A percentile compares a stretch with the other conserved stretches of the same genome.
phyloP scores from a whole-genome alignment of 345 rosid genomes.

The Hibiscus trionum region DNA sequence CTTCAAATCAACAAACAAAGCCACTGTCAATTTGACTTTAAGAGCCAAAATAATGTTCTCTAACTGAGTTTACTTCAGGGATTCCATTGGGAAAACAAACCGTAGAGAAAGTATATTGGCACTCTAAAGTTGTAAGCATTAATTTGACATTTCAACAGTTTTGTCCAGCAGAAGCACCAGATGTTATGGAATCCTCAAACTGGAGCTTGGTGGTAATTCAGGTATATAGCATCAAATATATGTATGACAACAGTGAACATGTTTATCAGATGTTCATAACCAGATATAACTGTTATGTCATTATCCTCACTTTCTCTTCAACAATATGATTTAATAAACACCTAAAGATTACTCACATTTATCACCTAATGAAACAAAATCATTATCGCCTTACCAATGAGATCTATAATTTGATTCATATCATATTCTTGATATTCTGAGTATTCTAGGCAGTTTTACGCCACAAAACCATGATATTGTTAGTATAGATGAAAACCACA shows the following conservation, averaged over 20 bases:
- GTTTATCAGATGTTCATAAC: background rate
- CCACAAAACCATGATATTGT: background rate
- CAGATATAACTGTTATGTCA: background rate
- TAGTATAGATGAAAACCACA: background rate
- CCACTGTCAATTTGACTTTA: background rate
- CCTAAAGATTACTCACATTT: background rate
- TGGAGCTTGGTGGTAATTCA: background rate
- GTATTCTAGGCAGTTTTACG: background rate
- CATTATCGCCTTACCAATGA: background rate
- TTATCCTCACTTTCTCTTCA: slow-evolving; percentile 1
- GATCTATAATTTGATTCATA: background rate
- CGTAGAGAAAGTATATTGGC: too few species aligned
- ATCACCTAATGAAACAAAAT: background rate
- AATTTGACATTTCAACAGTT: background rate
- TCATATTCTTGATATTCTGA: background rate
- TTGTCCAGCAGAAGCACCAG: background rate
- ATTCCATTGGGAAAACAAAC: too few species aligned
- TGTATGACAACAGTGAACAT: background rate
- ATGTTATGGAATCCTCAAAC: background rate
- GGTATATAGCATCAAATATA: background rate
- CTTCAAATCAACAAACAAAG: background rate
- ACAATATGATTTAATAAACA: background rate
- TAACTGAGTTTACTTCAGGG: background rate
- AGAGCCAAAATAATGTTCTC: background rate
- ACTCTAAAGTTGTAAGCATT: too few species aligned